Percentiles rank a stretch among this genome's conserved stretches.
These are phyloP conservation scores for Chenopodium quinoa DNA, from an alignment of 148 eudicot species.

Conservation along the genomic window DNA sequence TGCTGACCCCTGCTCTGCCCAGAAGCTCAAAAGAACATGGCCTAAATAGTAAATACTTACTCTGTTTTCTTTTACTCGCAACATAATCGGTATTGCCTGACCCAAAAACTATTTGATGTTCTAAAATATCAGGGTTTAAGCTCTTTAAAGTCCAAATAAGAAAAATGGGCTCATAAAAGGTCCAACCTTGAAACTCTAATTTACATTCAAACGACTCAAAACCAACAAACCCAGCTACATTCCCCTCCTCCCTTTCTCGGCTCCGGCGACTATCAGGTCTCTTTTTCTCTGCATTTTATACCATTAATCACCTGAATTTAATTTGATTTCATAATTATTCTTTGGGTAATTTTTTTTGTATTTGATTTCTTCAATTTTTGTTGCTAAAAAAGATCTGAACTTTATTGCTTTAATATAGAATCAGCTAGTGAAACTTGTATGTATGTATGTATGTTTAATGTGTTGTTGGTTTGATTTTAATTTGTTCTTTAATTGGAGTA, in stretches of 20 bases:
- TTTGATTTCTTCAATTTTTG: background rate
- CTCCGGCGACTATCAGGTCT: slow-evolving; percentile 7
- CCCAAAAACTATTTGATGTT: too few relatives aligned
- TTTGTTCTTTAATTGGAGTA: background rate
- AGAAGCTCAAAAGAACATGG: too few relatives aligned
- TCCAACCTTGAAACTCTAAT: background rate
- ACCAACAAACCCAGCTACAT: background rate
- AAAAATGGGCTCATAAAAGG: background rate
- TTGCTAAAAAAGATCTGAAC: background rate
- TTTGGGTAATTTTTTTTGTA: background rate
- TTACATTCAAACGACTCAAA: background rate
- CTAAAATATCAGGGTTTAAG: background rate
- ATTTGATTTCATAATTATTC: too few relatives aligned
- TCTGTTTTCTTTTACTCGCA: too few relatives aligned
- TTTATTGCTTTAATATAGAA: background rate
- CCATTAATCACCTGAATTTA: too few relatives aligned
- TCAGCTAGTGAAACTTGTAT: background rate
- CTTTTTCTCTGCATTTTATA: background rate
- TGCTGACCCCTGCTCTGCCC: too few relatives aligned
- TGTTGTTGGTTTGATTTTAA: background rate
- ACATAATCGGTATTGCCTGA: too few relatives aligned
- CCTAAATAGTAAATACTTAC: too few relatives aligned
- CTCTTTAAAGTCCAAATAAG: background rate
- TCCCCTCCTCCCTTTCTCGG: background rate
- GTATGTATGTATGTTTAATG: background rate